Percentiles rank a stretch among this genome's conserved stretches.
These are phyloP conservation scores for Suillus cothurnatus DNA, from an alignment of 768 basidiomycete genomes.

Conservation along the genomic window DNA sequence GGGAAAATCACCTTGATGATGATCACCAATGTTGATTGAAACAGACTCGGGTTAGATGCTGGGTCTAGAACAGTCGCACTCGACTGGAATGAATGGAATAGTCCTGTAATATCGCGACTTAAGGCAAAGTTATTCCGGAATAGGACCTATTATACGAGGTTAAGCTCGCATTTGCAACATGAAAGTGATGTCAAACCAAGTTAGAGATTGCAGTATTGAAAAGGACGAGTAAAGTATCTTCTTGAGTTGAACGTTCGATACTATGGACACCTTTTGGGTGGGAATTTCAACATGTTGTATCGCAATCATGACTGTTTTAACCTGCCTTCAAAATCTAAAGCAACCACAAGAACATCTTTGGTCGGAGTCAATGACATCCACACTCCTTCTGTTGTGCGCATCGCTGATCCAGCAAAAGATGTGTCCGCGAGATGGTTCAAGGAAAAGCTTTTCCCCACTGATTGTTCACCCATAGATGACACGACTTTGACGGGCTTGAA, in stretches of 20 bases:
- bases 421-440: conserved; percentile 64
- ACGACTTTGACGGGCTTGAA: conserved; percentile 63
- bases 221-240: conserved; percentile 62
- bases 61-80: conserved; percentile 62
- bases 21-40: conserved; percentile 59
- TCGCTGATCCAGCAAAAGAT: conserved; percentile 67
- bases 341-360: conserved; percentile 51
- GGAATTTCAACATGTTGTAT: neutral
- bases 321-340: conserved; percentile 65
- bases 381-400: conserved; percentile 66
- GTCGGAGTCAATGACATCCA: conserved; percentile 72
- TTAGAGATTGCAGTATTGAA: conserved; percentile 71
- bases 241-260: conserved; percentile 64
- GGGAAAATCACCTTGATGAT: conserved; percentile 54
- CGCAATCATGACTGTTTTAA: conserved; percentile 3
- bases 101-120: conserved; percentile 57
- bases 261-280: conserved; percentile 52
- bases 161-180: neutral
- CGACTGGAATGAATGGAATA: conserved; percentile 64
- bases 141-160: conserved; percentile 44
- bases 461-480: conserved; percentile 71
- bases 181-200: conserved; percentile 38
- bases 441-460: conserved; percentile 61
- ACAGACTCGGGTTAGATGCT: conserved; percentile 55
- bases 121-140: conserved; percentile 70